Base-by-base conservation (phyloP, 805 yeast species). In the Nematodospora valgi region DNA sequence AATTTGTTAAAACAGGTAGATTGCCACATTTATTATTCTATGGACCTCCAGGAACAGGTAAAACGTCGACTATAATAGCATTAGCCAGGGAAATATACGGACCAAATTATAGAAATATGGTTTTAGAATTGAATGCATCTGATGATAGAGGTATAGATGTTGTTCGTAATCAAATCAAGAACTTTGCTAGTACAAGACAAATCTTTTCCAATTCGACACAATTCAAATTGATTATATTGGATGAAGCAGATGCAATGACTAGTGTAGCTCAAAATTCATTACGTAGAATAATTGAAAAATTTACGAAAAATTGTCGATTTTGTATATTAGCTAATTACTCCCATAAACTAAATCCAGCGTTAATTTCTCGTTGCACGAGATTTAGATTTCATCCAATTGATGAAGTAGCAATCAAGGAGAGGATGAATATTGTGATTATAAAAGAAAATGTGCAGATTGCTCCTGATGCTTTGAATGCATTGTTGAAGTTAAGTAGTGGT, bases 141-240 rank as follows among this genome's bases (percentile, higher is more conserved):
- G 98, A 93, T 59, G 98, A 93, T 58, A 77, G 98, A 63, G 98
- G 98, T 46, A 93, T 93, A 47, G 95, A 87, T 49, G 97, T 93
- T 29, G 98, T 93, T n/a, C 76, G 99, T 45, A 93, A 93, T 51
- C 96, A 88, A 61, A 88, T 93, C 67, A 93, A 93, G 70, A 88
- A 83, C 48, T 93, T 93, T 65, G 98, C 98, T 8, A 79, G 91
- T 20, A 93, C 98, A 1, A 80, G 87, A 71, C 98, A 93, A 58
- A 91, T 93, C 35, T 93, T 91, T 61, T 71, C 80, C 41, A 17
- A 11, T 12, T 24, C 24, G 12, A 21, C 7, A 8, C 94, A 93
- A 10, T 88, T 88, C 71, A 91, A 91, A 54, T 66, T 91, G 48
- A 82, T 91, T 40, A 86, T 91, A n/a, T 65, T 91, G 40, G 98